Base-by-base conservation (phyloP, 208 protist genomes). In the Trypanosoma mega region DNA sequence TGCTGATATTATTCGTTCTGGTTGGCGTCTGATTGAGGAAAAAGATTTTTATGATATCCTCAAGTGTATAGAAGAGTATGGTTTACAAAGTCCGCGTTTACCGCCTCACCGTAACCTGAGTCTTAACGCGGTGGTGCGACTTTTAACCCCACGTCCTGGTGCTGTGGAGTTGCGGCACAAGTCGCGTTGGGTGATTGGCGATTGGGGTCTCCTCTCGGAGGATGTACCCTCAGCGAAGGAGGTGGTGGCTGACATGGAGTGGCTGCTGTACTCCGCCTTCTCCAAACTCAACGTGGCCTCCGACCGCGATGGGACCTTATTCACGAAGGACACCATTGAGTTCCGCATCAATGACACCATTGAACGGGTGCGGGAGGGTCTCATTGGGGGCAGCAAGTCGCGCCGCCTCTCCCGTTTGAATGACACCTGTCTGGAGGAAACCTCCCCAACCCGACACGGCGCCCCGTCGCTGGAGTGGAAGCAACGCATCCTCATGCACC, bases 171-270 rank as follows among this genome's bases (percentile, higher is more conserved):
- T 60, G 6, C 52, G 67, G 36, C 64, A 80, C 49, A 51, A 53
- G 3, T 89, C 84, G 11, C 72, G 87, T 12, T 94, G 87, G 87
- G 87, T 90, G 6, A 75, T 94, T 37, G 74, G 78, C n/a, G 87
- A 94, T 65, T 94, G 87, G 87, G 45, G 76, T 39, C 64, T 94
- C 20, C 37, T 78, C 3, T 56, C 54, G 30, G 72, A 81, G 24
- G 61, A 74, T 4, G 34, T 11, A 7, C 16, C n/a, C 2, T 57
- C 76, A 9, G 43, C 50, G 9, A 50, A 76, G 27, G 43, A 73
- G 20, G 62, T 85, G 29, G 31, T 90, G 20, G 56, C 58, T 1
- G 83, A 92, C 49, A 48, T 94, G 26, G 83, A 94, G 76, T 92
- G 82, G 79, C 67, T 88, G 58, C 70, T 94, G 37, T 69, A 88